Conservation (phyloP, 768 basidiomycete genomes). For the Pilatotrama ljubarskyi region DNA sequence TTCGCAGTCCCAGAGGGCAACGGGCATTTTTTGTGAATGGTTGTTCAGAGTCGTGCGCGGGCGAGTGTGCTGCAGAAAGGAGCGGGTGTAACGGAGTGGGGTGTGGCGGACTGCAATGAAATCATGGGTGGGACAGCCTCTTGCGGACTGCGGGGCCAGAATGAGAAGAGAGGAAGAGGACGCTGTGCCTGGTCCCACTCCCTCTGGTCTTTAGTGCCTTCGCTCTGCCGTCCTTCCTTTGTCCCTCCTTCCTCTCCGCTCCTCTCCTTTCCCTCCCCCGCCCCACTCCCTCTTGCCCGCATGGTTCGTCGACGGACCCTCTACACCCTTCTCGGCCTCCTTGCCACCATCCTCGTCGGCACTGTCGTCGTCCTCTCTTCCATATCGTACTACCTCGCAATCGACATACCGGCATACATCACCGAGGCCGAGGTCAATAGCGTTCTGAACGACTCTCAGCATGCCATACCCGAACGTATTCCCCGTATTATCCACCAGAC, state of each 20-base stretch:
- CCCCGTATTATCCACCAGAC: slow-evolving; percentile 97
- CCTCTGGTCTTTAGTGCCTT: slow-evolving; percentile 6
- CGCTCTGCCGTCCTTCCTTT: slow-evolving; percentile 11
- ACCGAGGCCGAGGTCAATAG: slow-evolving; percentile 72
- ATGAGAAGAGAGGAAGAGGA: background rate
- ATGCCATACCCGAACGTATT: slow-evolving; percentile 63
- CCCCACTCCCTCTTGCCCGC: slow-evolving; percentile 22
- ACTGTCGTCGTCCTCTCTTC: slow-evolving; percentile 92
- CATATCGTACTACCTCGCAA: slow-evolving; percentile 85
- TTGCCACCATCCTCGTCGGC: slow-evolving; percentile 80
- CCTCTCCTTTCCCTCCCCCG: slow-evolving; percentile 21
- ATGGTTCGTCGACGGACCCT: slow-evolving; percentile 49
- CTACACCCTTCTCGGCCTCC: slow-evolving; percentile 49
- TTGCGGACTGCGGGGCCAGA: background rate
- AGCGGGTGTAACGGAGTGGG: background rate
- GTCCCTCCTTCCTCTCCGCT: slow-evolving; percentile 12
- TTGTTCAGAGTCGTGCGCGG: background rate
- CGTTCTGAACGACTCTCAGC: slow-evolving; percentile 41
- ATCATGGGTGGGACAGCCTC: slow-evolving; percentile 5
- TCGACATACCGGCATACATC: slow-evolving; percentile 77
- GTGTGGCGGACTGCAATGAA: background rate
- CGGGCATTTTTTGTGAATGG: background rate
- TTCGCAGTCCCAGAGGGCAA: background rate
- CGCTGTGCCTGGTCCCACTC: slow-evolving; percentile 13
- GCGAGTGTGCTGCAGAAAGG: background rate